Conservation (phyloP, 495 filamentous ascomycete genomes). For the Evernia prunastri region DNA sequence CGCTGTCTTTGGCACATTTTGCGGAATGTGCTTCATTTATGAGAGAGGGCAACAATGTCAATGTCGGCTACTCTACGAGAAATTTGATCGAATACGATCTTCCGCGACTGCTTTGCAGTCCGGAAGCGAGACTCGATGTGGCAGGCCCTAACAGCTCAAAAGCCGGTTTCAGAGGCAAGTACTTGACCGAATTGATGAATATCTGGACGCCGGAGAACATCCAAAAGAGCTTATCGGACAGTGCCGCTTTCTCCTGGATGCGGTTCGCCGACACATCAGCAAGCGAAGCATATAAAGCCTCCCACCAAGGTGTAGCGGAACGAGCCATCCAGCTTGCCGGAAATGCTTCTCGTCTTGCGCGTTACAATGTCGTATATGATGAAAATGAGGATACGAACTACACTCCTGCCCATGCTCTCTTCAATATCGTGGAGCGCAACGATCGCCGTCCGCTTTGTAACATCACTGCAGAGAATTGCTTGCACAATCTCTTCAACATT, state of each 20-base stretch:
- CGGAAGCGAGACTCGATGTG: conserved; percentile 68
- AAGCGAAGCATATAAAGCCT: conserved; percentile 59
- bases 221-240: conserved; percentile 45
- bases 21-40: conserved; percentile 93
- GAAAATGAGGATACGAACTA: conserved; percentile 46
- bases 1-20: conserved; percentile 73
- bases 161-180: conserved; percentile 71
- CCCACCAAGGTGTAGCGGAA: conserved; percentile 55
- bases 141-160: conserved; percentile 65
- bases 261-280: conserved; percentile 76
- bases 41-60: conserved; percentile 73
- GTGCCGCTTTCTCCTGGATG: conserved; percentile 79
- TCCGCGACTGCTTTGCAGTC: conserved; percentile 69
- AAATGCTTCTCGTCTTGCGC: conserved; percentile 42
- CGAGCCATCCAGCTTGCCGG: conserved; percentile 54
- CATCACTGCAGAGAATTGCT: conserved; percentile 64
- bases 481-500: conserved; percentile 74
- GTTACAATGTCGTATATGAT: conserved; percentile 56
- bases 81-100: conserved; percentile 78
- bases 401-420: conserved; percentile 65
- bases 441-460: conserved; percentile 61
- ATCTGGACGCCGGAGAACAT: conserved; percentile 83
- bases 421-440: conserved; percentile 68
- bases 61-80: conserved; percentile 80
- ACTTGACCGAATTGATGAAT: conserved; percentile 72